phyloP scores from a whole-genome alignment of 2,329 filamentous ascomycete genomes.

The Coleophoma crateriformis region DNA sequence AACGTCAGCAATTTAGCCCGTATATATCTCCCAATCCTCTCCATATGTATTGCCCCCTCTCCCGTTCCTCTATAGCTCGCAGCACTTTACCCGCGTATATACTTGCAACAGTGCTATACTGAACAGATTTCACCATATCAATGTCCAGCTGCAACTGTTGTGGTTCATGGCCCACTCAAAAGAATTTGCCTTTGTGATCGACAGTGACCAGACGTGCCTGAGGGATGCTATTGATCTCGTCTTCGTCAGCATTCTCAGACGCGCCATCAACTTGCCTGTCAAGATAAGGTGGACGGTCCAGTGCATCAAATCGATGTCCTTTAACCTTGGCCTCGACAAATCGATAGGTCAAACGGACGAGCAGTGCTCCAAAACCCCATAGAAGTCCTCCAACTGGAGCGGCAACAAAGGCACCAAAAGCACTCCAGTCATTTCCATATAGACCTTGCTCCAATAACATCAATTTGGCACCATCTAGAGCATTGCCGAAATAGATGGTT shows the following conservation, averaged over 20 bases:
- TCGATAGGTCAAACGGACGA: constrained; percentile 51
- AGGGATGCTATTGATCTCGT: constrained; percentile 13
- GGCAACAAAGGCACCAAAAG: constrained; percentile 77
- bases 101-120: not conserved
- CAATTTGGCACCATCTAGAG: constrained; percentile 56
- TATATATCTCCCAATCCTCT: too few species aligned
- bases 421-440: constrained; percentile 74
- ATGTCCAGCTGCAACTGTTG: not conserved
- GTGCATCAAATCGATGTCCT: constrained; percentile 60
- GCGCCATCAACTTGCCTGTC: constrained; percentile 12
- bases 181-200: constrained; percentile 26
- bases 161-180: constrained; percentile 11
- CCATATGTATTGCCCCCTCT: too few species aligned
- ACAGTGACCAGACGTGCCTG: constrained; percentile 17
- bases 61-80: too few species aligned
- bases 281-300: constrained; percentile 49
- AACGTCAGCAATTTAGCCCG: too few species aligned
- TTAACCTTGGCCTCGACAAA: constrained; percentile 49
- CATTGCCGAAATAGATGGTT: constrained; percentile 69
- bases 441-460: constrained; percentile 69
- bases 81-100: too few species aligned
- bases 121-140: not conserved
- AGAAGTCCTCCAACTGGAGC: constrained; percentile 71
- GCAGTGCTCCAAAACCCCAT: constrained; percentile 62
- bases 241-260: constrained; percentile 22